Conservation (phyloP, 2,329 filamentous ascomycete species). For the Parasarocladium wereldwijsianum region DNA sequence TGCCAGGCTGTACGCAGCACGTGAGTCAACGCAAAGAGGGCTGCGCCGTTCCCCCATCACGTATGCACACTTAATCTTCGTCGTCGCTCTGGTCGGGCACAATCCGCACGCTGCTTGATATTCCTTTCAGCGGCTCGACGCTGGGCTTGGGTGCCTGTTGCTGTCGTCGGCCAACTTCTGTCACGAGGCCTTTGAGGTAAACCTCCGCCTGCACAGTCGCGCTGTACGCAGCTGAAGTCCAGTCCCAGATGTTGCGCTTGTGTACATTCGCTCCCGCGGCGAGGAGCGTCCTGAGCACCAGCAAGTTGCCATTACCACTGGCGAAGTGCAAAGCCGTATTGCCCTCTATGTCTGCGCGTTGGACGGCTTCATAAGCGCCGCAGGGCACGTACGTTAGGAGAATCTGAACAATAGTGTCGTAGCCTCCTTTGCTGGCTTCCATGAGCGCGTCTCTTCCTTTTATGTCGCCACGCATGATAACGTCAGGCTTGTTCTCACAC, state of each 20-base stretch:
- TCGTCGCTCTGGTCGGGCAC: slow-evolving; percentile 25
- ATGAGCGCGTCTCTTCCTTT: slow-evolving; percentile 59
- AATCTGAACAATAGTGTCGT: slow-evolving; percentile 51
- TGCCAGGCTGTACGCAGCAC: not conserved
- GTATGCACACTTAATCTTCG: slow-evolving; percentile 12
- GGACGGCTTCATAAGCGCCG: slow-evolving; percentile 38
- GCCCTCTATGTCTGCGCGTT: slow-evolving; percentile 51
- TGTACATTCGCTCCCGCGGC: slow-evolving; percentile 65
- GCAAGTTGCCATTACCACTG: slow-evolving; percentile 64
- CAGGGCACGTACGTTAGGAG: slow-evolving; percentile 44
- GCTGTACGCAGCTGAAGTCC: slow-evolving; percentile 74
- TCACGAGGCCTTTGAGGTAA: slow-evolving; percentile 64
- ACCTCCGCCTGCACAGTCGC: slow-evolving; percentile 72
- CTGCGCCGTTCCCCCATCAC: not conserved
- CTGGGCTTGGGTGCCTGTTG: slow-evolving; percentile 24
- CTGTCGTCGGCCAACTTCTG: slow-evolving; percentile 49
- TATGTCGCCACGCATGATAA: slow-evolving; percentile 50
- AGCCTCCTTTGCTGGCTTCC: slow-evolving; percentile 44
- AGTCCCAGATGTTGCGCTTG: slow-evolving; percentile 59
- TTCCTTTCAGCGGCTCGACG: slow-evolving; percentile 24
- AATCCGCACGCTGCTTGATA: slow-evolving; percentile 26
- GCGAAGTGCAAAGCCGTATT: slow-evolving; percentile 83
- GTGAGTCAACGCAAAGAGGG: not conserved
- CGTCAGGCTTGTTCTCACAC: slow-evolving; percentile 45
- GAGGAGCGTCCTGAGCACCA: slow-evolving; percentile 62